Base-by-base conservation (phyloP, 78 protist species). In the Paratrimastix pyriformis region DNA sequence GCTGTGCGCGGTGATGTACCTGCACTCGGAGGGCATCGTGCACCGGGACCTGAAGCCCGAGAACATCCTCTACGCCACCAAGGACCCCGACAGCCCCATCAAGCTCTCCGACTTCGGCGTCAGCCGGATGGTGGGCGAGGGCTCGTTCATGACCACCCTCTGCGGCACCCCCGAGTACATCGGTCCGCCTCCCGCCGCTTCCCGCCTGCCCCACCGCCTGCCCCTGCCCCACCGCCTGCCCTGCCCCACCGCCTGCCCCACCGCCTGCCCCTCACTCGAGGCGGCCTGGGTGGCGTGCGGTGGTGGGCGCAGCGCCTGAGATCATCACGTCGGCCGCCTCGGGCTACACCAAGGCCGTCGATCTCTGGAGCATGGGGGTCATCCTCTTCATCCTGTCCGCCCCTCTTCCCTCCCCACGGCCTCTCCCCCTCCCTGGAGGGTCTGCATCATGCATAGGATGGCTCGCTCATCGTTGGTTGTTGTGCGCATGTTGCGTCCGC, bases 21-120 rank as follows among this genome's bases (percentile, higher is more conserved):
- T 62, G 69, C 78, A 74, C 65, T 59, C 60, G 58, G 48, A 58
- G 24, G 78, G 65, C 57, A 64, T 74, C n/a, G 78, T 64, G 32
- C 78, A 74, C 65, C 78, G 78, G 35, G 78, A 76, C 45, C 65
- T 76, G 33, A 76, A 76, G 74, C 80, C 65, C 8, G 80, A 76
- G 72, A 76, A 76, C 75, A 44, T 76, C 0, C 2, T 76, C 69
- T 30, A 26, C 7, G 0, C 3, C 55, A 7, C 30, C 65, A 30
- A 0, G 40, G 60, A 0, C 50, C 38, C 58, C 35, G 6, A 13
- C 15, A 13, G 54, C 2, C 45, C 0, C 30, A 3, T 76, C 54
- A 39, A 40, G 24, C 39, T 76, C 38, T 33, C 80, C 7, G 76
- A 66, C 65, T 76, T 68, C 15, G 76, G 79, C 18, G 66, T 74